A percentile compares a stretch with the other conserved stretches of the same genome.
Evolutionary conservation across 805 yeast species (phyloP).

Genomic region (Cyberlindnera euphorbiiphila): DNA sequence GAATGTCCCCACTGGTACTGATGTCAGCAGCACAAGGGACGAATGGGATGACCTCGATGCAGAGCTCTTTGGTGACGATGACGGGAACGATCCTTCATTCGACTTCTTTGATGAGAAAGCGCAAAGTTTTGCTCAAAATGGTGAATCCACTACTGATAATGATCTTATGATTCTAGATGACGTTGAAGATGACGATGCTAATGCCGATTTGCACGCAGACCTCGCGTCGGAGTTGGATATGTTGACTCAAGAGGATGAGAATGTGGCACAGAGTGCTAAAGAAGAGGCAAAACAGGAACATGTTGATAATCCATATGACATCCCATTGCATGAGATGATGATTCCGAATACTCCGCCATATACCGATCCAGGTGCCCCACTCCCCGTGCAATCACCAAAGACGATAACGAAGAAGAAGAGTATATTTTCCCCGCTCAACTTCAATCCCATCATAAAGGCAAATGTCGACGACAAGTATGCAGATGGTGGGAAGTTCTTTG

Average conservation of each 20-base stretch:
- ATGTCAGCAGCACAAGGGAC: constrained; percentile 5
- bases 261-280: neutral
- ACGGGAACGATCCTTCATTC: constrained; percentile 24
- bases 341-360: constrained; percentile 51
- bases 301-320: constrained; percentile 36
- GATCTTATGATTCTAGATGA: constrained; percentile 32
- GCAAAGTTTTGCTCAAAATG: constrained; percentile 27
- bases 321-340: constrained; percentile 58
- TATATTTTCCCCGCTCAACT: constrained; percentile 75
- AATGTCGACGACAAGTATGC: constrained; percentile 83
- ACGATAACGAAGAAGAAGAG: constrained; percentile 43
- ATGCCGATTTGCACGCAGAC: constrained; percentile 33
- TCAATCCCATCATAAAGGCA: constrained; percentile 73
- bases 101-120: constrained; percentile 27
- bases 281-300: constrained; percentile 3
- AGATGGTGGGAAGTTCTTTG: constrained; percentile 86
- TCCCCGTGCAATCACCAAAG: constrained; percentile 52
- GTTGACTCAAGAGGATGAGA: constrained; percentile 10
- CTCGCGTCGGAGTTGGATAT: constrained; percentile 30
- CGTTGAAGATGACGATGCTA: constrained; percentile 32
- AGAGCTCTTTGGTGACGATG: constrained; percentile 33
- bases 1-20: constrained; percentile 1
- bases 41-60: constrained; percentile 31
- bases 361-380: constrained; percentile 82
- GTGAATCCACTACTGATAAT: constrained; percentile 6